Evolutionary conservation across 495 filamentous ascomycete species (phyloP), one percentile per base, ranked within the genome.

Genomic region (Ramalina peruviana): DNA sequence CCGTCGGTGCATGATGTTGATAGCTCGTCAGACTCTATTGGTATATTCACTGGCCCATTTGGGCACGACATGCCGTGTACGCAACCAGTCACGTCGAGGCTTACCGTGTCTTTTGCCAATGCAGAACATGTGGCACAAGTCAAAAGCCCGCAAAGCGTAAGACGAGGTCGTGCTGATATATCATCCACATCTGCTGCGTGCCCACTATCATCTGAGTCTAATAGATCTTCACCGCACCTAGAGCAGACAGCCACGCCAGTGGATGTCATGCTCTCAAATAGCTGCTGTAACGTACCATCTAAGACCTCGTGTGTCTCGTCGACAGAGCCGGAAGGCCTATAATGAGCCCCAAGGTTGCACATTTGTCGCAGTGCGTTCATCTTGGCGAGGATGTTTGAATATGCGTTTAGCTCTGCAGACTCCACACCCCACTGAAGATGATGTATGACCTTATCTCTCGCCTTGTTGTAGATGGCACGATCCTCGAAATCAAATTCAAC

Each of bases 31-130:
- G 11, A 80, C 66, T 3, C 77, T 76, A 39, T 26, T 16, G 5
- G n/a, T n/a, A 68, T 71, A 36, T 75, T 60, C 0, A 67, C 65
- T 84, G 86, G 59, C 88, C 81, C n/a, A 71, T 20, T 23, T 30
- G 40, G 23, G 16, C 54, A 53, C 1, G 23, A 16, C 11, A 33
- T 23, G 20, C 53, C 45, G 49, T 56, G 44, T 37, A 41, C 30
- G 44, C 54, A 56, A 33, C 7, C 40, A 39, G 16, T 7, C 13
- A 17, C 4, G 38, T 36, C 41, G 2, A 36, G 26, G 13, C 7
- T 15, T 17, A 11, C 23, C 1, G 17, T 36, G 6, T 25, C 41
- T 0, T 26, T 40, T 17, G 41, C 43, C n/a, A 36, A 5, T 21
- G 17, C 17, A 41, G 40, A 38, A 20, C 54, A 49, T 3, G 45